These are phyloP conservation scores for Talaromyces liani DNA, from an alignment of 495 filamentous ascomycete species.

Conservation along the genomic window DNA sequence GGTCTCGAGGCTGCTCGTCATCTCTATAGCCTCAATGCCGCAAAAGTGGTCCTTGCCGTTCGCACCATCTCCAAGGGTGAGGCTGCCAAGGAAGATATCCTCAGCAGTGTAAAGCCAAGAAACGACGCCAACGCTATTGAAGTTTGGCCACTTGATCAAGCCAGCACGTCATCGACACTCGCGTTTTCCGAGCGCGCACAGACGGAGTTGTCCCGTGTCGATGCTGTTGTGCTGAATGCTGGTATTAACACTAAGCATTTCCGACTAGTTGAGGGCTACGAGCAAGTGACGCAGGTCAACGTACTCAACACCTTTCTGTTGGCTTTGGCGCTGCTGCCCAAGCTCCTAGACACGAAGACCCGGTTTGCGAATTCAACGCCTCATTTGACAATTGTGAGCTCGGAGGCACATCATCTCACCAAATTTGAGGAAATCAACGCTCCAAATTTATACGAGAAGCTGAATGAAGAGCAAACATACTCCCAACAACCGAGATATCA, in stretches of 20 bases:
- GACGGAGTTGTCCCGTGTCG: conserved; percentile 41
- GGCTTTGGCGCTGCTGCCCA: conserved; percentile 16
- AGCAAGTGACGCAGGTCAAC: conserved; percentile 25
- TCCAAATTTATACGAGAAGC: conserved; percentile 13
- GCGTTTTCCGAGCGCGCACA: conserved; percentile 28
- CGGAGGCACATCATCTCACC: conserved; percentile 6
- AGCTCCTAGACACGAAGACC: conserved; percentile 10
- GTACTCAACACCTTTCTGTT: conserved; percentile 28
- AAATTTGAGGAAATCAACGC: conserved; percentile 13
- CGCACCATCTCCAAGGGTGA: conserved; percentile 24
- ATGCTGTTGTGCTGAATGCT: conserved; percentile 67
- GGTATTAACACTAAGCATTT: conserved; percentile 50
- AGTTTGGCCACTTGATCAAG: conserved; percentile 44
- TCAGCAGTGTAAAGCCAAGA: not conserved
- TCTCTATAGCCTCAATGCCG: conserved; percentile 16
- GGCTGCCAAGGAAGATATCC: conserved; percentile 25
- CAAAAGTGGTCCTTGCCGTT: conserved; percentile 11
- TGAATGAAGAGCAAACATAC: conserved; percentile 13
- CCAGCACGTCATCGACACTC: conserved; percentile 12
- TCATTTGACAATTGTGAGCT: conserved; percentile 7
- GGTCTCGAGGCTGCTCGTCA: conserved; percentile 11
- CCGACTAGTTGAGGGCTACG: conserved; percentile 33
- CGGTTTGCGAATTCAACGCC: not conserved
- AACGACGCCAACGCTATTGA: conserved; percentile 24
- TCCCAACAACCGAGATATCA: conserved; percentile 4